Percentiles rank a stretch among this genome's conserved stretches.
phyloP scores from a whole-genome alignment of 2,329 filamentous ascomycete species.

The Colletotrichum shisoi region DNA sequence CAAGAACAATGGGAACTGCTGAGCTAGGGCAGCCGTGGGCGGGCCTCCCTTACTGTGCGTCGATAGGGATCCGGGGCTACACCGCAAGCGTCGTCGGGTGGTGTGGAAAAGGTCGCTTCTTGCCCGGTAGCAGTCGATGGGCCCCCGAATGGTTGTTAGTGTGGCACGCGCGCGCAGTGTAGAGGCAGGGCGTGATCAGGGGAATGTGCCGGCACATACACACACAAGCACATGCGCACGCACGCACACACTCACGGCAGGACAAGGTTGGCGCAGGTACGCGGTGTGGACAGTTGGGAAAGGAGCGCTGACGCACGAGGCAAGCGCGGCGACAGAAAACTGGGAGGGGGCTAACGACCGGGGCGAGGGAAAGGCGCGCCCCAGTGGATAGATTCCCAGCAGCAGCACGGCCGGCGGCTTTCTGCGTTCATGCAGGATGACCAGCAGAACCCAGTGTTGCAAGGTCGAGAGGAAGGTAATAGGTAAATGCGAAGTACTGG shows the following conservation, averaged over 20 bases:
- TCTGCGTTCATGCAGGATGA: background rate
- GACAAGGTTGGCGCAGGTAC: constrained; percentile 23
- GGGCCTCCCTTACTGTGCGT: constrained; percentile 19
- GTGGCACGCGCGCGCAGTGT: background rate
- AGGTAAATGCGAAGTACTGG: constrained; percentile 13
- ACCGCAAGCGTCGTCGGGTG: constrained; percentile 19
- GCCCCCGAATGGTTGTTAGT: background rate
- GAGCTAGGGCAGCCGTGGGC: constrained; percentile 27
- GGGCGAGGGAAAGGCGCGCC: constrained; percentile 46
- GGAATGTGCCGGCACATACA: background rate
- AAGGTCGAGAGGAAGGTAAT: background rate
- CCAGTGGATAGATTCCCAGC: constrained; percentile 48
- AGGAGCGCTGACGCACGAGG: constrained; percentile 2
- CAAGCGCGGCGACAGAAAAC: constrained; percentile 47
- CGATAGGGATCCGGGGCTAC: constrained; percentile 13
- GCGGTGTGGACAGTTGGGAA: background rate
- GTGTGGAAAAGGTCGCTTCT: background rate
- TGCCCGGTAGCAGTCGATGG: background rate
- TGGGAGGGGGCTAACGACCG: constrained; percentile 49
- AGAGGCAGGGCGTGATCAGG: background rate
- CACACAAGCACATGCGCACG: background rate
- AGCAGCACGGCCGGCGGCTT: constrained; percentile 1
- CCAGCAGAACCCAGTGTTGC: background rate
- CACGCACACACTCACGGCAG: background rate
- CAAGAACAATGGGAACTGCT: constrained; percentile 29